Base-by-base conservation (phyloP, 495 filamentous ascomycete species). In the Hypomontagnella monticulosa region DNA sequence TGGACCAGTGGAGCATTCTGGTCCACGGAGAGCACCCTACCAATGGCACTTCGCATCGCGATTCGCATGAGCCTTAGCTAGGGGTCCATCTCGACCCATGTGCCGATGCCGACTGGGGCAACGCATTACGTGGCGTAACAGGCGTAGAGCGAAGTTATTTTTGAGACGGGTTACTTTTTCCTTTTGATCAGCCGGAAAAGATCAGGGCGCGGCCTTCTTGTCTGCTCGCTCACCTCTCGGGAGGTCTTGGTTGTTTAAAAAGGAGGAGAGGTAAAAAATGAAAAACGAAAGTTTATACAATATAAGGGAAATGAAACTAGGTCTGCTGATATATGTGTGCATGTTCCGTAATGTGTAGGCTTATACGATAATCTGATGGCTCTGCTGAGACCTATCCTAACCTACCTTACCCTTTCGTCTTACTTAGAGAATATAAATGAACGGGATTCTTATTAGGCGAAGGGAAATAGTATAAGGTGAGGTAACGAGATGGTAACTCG, bases 81-180 rank as follows among this genome's bases (percentile, higher is more conserved):
- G 37, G 47, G 51, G n/a, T n/a, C 42, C 16, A 34, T 48, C 27
- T 62, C 47, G 47, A 53, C 43, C 47, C 58, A 34, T 60, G 43
- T 60, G 60, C 54, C 66, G 55, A 60, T 60, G 66, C 55, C 44
- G 40, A 56, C 44, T 38, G 15, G 50, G 60, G 49, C 55, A 63
- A 54, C 50, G 40, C 49, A 63, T 69, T 42, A 11, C 56, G 23
- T 43, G 65, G 66, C 66, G 60, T 60, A 61, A 63, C 46, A 43
- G 60, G 66, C 59, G 66, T 57, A 48, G 50, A 47, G 30, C 27
- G 36, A 53, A 12, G 20, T 47, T 38, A 27, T 33, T 30, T 32
- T 33, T 34, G 27, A 43, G 18, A 40, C 15, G 37, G 42, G 32
- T 15, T 58, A 53, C 47, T 55, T 23, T 46, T 46, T 69, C 18